phyloP scores from a whole-genome alignment of 75 land plant species.

The Selaginella tamariscina region DNA sequence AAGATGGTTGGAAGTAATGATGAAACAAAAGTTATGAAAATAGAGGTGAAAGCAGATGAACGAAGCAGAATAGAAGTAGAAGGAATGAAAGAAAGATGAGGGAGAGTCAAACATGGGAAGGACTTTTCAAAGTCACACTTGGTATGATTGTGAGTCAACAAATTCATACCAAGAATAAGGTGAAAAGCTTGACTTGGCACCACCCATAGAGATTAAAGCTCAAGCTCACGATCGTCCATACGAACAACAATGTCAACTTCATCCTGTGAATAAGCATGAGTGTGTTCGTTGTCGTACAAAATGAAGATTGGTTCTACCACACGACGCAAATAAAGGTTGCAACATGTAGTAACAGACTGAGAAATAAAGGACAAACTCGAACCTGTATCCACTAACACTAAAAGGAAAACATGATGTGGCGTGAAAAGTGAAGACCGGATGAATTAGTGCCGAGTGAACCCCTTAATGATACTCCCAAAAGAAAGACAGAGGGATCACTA shows the following conservation, averaged over 20 bases:
- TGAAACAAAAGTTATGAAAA: background rate
- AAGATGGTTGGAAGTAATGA: background rate
- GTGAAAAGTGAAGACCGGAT: background rate
- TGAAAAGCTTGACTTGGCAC: background rate
- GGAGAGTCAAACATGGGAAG: background rate
- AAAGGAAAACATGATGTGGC: too few relatives aligned
- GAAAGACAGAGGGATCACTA: background rate
- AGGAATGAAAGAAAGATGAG: background rate
- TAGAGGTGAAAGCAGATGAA: background rate
- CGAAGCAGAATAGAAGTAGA: background rate
- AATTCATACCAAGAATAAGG: background rate
- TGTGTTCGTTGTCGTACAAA: background rate
- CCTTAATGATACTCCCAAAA: slow-evolving; percentile 1
- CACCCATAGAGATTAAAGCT: background rate
- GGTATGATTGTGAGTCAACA: background rate
- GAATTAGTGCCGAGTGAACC: background rate
- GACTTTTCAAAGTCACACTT: background rate
- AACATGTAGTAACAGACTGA: background rate
- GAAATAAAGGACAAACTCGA: background rate
- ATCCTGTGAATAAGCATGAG: background rate
- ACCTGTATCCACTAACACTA: background rate
- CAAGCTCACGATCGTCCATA: background rate
- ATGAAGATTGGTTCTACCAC: background rate
- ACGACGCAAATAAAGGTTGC: background rate
- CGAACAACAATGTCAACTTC: background rate